phyloP scores from a whole-genome alignment of 2,329 filamentous ascomycete genomes.

The Simplicillium aogashimaense region DNA sequence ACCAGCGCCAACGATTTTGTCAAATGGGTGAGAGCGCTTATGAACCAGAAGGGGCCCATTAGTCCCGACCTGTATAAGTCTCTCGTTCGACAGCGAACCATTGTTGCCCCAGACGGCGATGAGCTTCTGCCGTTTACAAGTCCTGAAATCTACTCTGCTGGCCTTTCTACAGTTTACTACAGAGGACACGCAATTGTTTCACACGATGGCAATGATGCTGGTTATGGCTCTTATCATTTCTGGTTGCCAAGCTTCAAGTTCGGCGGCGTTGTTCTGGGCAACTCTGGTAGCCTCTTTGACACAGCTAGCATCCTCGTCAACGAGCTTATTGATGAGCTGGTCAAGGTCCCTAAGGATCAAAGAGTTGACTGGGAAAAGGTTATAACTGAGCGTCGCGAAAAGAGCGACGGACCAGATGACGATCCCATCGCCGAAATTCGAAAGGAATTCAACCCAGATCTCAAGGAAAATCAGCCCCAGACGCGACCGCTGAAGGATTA shows the following conservation, averaged over 20 bases:
- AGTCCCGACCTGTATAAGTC: neutral
- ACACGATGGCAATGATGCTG: conserved; percentile 4
- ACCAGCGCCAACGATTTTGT: conserved; percentile 4
- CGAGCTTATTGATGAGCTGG: conserved; percentile 1
- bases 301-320: neutral
- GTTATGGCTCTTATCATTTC: conserved; percentile 3
- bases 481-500: conserved; percentile 1
- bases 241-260: conserved; percentile 3
- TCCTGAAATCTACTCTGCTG: conserved; percentile 4
- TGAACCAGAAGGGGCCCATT: neutral
- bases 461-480: conserved; percentile 1
- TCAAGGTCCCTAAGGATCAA: neutral
- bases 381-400: neutral
- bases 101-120: neutral
- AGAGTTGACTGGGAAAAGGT: no score
- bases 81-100: conserved; percentile 1
- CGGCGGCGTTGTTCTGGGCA: conserved; percentile 4
- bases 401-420: neutral
- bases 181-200: conserved; percentile 3
- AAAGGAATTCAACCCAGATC: neutral
- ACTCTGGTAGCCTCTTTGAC: neutral
- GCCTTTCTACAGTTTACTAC: conserved; percentile 3
- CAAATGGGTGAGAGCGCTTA: conserved; percentile 1
- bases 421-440: neutral
- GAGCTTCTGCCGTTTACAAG: conserved; percentile 1